These are phyloP conservation scores for Fusarium lyarnte DNA, from an alignment of 2,329 filamentous ascomycete genomes.

Conservation along the genomic window DNA sequence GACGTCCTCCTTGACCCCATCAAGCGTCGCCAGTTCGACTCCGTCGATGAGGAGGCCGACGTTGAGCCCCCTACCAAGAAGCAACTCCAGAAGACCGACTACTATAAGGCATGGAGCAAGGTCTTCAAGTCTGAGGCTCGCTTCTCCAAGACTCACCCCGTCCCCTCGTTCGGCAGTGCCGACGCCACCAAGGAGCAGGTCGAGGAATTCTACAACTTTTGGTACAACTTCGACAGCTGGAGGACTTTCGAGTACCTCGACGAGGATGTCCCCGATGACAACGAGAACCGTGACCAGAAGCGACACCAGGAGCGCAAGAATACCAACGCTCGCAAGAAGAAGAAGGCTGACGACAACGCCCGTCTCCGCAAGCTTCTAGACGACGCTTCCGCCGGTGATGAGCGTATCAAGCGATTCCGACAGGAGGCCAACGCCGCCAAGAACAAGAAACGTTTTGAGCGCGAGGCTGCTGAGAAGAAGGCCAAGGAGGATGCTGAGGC, in stretches of 20 bases:
- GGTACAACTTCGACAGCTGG: constrained; percentile 99
- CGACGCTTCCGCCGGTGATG: constrained; percentile 83
- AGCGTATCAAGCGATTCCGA: constrained; percentile 97
- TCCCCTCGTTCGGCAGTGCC: constrained; percentile 85
- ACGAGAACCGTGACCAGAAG: constrained; percentile 99
- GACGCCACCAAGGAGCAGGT: constrained; percentile 89
- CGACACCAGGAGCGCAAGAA: constrained; percentile 99
- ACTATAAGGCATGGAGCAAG: constrained; percentile 92
- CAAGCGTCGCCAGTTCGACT: constrained; percentile 95
- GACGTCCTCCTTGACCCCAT: constrained; percentile 92
- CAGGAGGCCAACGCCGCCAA: constrained; percentile 91
- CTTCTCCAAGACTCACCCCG: constrained; percentile 91
- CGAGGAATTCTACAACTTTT: constrained; percentile 98
- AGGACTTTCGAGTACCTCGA: constrained; percentile 97
- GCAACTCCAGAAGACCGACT: constrained; percentile 84
- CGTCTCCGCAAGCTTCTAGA: constrained; percentile 92
- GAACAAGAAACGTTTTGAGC: constrained; percentile 93
- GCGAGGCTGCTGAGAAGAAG: constrained; percentile 90
- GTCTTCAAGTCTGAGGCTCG: constrained; percentile 93
- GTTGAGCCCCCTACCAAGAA: constrained; percentile 95
- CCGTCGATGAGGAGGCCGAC: constrained; percentile 92
- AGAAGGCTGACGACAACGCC: constrained; percentile 96
- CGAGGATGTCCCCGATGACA: constrained; percentile 98
- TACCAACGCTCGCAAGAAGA: constrained; percentile 96
- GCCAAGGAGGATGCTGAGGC: constrained; percentile 85